Evolutionary conservation across 2,329 filamentous ascomycete species (phyloP).

Genomic region (Coniella lustricola): DNA sequence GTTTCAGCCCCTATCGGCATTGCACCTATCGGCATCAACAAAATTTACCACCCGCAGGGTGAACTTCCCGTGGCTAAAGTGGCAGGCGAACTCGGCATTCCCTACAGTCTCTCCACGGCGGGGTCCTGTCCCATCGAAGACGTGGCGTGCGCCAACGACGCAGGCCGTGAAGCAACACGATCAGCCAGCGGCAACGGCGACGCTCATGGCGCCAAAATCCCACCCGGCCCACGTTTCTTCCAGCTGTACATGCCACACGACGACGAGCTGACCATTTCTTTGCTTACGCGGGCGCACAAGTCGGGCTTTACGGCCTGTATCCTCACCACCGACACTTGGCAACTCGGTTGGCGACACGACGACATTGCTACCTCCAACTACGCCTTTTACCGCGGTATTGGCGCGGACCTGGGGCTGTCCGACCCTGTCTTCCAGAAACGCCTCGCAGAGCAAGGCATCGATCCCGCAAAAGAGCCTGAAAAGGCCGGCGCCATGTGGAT

Average conservation of each 20-base stretch:
- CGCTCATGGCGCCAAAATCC: conserved; percentile 4
- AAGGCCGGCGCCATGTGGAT: conserved; percentile 56
- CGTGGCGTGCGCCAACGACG: conserved; percentile 48
- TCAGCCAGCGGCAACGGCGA: conserved; percentile 14
- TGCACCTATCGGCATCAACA: conserved; percentile 58
- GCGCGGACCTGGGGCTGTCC: conserved; percentile 49
- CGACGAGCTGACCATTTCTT: conserved; percentile 48
- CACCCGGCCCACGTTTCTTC: conserved; percentile 43
- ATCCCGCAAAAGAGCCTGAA: conserved; percentile 43
- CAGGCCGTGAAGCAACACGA: conserved; percentile 20
- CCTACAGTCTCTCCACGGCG: conserved; percentile 54
- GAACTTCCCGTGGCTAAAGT: conserved; percentile 54
- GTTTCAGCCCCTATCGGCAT: conserved; percentile 57
- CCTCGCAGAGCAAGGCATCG: conserved; percentile 43
- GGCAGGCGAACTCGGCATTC: conserved; percentile 50
- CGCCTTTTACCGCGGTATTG: conserved; percentile 55
- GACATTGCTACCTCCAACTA: conserved; percentile 52
- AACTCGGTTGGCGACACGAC: conserved; percentile 54
- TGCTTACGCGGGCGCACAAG: conserved; percentile 48
- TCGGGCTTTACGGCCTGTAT: conserved; percentile 51
- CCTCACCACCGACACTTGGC: conserved; percentile 57
- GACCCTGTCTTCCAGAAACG: conserved; percentile 54
- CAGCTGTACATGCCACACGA: conserved; percentile 60
- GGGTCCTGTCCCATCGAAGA: conserved; percentile 50
- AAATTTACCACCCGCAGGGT: conserved; percentile 53